Evolutionary conservation across 129 eudicot species (phyloP), one percentile per base, ranked within the genome.

Genomic region (Glebionis coronaria): DNA sequence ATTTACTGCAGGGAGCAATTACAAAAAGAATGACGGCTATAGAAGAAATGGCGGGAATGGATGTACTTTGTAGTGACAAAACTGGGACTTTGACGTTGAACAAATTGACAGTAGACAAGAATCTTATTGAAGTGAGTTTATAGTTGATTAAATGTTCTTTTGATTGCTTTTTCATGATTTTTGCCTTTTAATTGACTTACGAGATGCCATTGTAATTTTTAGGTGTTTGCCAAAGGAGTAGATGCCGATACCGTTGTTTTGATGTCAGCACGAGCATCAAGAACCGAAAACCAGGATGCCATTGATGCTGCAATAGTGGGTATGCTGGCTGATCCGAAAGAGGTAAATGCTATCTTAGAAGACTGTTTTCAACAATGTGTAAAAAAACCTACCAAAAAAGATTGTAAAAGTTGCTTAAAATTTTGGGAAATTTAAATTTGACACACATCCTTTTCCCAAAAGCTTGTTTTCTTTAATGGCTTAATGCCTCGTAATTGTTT

Each of bases 11-110:
- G 99, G 99, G 99, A 61, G 99, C 99, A 15, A 94, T 94, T 46
- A 94, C 99, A 38, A 94, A 94, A 80, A 84, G 99, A 76, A 94
- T 94, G 99, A 94, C 99, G 21, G 99, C 99, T 6, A 94, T 94
- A 47, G 99, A 94, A 77, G 99, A 94, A 76, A 94, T 94, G 99
- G 99, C 99, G 0, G 99, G 97, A 53, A 94, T 94, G 99, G 99
- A 94, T 50, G 99, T 94, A 65, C 97, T 94, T 54, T 94, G 99
- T 82, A 94, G 99, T 62, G 99, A 94, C 80, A 94, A 94, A 73
- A 94, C 99, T 0, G 99, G 99, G 69, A 94, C 99, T 47, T 69
- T 94, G 82, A 94, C 99, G 10, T 71, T 94, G 44, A 94, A 94
- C 88, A 94, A 94, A 75, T 95, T 94, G 44, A 89, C 97, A 3